Conservation (phyloP, 2,329 filamentous ascomycete species). For the Pseudogymnoascus sp. region DNA sequence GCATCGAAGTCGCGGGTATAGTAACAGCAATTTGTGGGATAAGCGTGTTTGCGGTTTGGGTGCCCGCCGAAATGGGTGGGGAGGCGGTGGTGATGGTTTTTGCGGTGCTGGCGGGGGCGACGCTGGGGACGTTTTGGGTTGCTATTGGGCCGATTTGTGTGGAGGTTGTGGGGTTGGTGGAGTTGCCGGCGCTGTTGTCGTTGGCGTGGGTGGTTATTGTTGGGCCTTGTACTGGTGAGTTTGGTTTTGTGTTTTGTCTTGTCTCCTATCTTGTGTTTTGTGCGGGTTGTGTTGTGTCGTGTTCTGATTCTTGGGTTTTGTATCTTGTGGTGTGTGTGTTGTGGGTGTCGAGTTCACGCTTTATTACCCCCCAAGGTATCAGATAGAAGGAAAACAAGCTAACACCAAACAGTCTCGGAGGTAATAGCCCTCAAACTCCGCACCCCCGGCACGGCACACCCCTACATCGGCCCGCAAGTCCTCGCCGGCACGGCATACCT, state of each 20-base stretch:
- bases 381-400: neutral
- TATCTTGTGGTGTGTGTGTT: neutral
- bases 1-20: slow-evolving; percentile 33
- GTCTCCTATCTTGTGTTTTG: neutral
- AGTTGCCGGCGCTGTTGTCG: slow-evolving; percentile 33
- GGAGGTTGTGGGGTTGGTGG: slow-evolving; percentile 32
- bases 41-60: slow-evolving; percentile 36
- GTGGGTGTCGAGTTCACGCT: neutral
- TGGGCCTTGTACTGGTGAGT: slow-evolving; percentile 29
- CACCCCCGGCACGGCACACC: slow-evolving; percentile 18
- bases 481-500: slow-evolving; percentile 31
- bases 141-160: slow-evolving; percentile 33
- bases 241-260: slow-evolving; percentile 24
- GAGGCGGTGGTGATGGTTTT: slow-evolving; percentile 32
- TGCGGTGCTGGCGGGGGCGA: slow-evolving; percentile 34
- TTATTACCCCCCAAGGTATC: neutral
- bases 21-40: slow-evolving; percentile 34
- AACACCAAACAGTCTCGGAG: slow-evolving; percentile 25
- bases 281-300: no score
- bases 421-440: slow-evolving; percentile 34
- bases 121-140: slow-evolving; percentile 41
- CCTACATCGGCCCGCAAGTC: slow-evolving; percentile 32
- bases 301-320: neutral
- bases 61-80: slow-evolving; percentile 34
- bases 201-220: slow-evolving; percentile 31